These are phyloP conservation scores for Solanum peruvianum DNA, from an alignment of 257 asterid genomes.

Conservation along the genomic window DNA sequence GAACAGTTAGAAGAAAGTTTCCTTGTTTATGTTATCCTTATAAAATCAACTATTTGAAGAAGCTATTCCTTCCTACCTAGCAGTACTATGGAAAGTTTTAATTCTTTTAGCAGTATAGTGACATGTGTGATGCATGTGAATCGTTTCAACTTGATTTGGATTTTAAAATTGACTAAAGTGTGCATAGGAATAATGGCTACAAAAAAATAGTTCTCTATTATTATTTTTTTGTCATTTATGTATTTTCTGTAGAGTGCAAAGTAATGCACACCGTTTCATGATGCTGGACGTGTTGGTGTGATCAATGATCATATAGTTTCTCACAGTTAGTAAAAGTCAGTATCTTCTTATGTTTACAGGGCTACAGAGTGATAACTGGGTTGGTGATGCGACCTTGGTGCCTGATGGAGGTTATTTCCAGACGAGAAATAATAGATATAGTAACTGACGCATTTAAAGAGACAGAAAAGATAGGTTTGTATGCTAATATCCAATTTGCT, in stretches of 20 bases:
- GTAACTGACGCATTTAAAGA: slow-evolving; percentile 52
- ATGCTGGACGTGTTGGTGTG: not conserved
- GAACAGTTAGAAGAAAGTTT: not conserved
- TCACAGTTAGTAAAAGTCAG: not conserved
- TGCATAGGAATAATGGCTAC: not conserved
- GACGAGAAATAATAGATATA: slow-evolving; percentile 52
- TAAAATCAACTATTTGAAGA: not conserved
- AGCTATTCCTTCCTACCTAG: not conserved
- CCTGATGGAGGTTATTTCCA: slow-evolving; percentile 64
- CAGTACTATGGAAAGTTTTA: not conserved
- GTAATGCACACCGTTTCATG: not conserved
- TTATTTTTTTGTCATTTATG: not conserved
- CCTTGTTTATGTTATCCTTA: not conserved
- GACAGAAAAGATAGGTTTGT: slow-evolving; percentile 66
- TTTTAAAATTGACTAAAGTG: not conserved
- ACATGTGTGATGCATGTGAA: not conserved
- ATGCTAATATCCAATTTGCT: not conserved
- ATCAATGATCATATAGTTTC: not conserved
- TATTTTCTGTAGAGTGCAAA: not conserved
- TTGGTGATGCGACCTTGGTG: slow-evolving; percentile 85
- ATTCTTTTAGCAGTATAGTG: not conserved
- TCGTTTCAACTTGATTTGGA: not conserved
- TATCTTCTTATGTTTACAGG: slow-evolving; percentile 29
- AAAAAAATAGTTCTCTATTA: not conserved
- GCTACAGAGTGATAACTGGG: slow-evolving; percentile 66